phyloP scores from a whole-genome alignment of 345 rosid genomes.

The Populus ilicifolia region DNA sequence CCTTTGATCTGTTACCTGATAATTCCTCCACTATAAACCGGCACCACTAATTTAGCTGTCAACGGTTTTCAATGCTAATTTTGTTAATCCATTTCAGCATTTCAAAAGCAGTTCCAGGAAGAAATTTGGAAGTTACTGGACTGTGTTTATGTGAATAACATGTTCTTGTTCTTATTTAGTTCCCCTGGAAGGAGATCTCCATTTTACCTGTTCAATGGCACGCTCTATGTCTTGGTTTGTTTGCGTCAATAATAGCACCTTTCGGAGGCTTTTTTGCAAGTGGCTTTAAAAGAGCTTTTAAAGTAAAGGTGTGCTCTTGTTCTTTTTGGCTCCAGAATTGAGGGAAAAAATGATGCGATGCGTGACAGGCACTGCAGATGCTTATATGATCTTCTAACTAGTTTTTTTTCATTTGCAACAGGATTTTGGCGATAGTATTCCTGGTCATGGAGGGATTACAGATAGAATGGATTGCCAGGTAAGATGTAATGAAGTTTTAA shows the following conservation, averaged over 20 bases:
- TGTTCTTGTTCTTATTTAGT: slow-evolving; percentile 39
- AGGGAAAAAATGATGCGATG: not conserved
- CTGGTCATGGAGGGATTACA: slow-evolving; percentile 99
- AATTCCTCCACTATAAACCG: not conserved
- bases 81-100: not conserved
- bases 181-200: slow-evolving; percentile 83
- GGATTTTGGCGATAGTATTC: slow-evolving; percentile 99
- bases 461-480: slow-evolving; percentile 99
- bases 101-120: not conserved
- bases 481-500: slow-evolving; percentile 8
- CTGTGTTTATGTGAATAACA: no score
- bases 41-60: not conserved
- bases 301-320: slow-evolving; percentile 59
- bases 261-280: slow-evolving; percentile 98
- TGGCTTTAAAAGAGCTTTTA: slow-evolving; percentile 96
- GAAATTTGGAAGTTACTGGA: not conserved
- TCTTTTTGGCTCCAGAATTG: not conserved
- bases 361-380: not conserved
- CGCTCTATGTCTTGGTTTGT: slow-evolving; percentile 85
- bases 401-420: slow-evolving; percentile 22
- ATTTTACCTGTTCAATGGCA: slow-evolving; percentile 94
- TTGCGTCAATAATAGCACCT: slow-evolving; percentile 97
- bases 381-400: not conserved
- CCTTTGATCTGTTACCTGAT: not conserved
- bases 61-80: not conserved